Conservation (phyloP, 495 filamentous ascomycete species). For the Hyaloscypha bicolor region DNA sequence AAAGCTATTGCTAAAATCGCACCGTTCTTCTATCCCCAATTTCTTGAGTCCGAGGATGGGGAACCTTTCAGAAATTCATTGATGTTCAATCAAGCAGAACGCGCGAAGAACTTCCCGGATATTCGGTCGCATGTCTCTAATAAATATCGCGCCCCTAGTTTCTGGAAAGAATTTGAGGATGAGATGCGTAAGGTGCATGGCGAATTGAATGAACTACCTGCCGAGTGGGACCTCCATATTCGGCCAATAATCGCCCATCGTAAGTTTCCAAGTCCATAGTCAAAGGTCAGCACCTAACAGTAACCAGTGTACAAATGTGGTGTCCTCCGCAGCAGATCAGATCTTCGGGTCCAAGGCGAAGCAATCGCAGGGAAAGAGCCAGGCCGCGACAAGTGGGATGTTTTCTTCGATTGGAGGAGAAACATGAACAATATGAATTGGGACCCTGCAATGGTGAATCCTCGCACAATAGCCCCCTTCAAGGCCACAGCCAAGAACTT, state of each 20-base stretch:
- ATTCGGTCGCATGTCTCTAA: conserved; percentile 39
- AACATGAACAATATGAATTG: conserved; percentile 8
- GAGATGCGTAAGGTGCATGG: conserved; percentile 14
- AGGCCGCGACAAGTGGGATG: conserved; percentile 25
- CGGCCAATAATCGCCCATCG: conserved; percentile 46
- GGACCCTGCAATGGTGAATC: conserved; percentile 14
- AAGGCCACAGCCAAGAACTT: conserved; percentile 24
- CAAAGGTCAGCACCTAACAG: neutral
- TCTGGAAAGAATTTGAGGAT: conserved; percentile 42
- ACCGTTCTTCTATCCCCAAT: conserved; percentile 25
- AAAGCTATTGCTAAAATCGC: conserved; percentile 17
- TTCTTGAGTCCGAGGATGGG: conserved; percentile 37
- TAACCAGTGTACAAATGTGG: conserved; percentile 36
- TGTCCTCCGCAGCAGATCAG: conserved; percentile 30
- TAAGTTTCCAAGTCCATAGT: conserved; percentile 19
- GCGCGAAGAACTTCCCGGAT: conserved; percentile 39
- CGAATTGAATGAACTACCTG: conserved; percentile 34
- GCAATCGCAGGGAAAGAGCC: conserved; percentile 34
- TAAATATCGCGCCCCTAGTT: conserved; percentile 36
- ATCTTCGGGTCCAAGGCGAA: conserved; percentile 19
- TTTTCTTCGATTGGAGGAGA: conserved; percentile 38
- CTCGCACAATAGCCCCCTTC: conserved; percentile 24
- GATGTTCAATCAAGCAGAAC: conserved; percentile 41
- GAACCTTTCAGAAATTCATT: conserved; percentile 37
- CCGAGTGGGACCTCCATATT: conserved; percentile 41